phyloP scores from a whole-genome alignment of 129 eudicot species.

The Smallanthus sonchifolius region DNA sequence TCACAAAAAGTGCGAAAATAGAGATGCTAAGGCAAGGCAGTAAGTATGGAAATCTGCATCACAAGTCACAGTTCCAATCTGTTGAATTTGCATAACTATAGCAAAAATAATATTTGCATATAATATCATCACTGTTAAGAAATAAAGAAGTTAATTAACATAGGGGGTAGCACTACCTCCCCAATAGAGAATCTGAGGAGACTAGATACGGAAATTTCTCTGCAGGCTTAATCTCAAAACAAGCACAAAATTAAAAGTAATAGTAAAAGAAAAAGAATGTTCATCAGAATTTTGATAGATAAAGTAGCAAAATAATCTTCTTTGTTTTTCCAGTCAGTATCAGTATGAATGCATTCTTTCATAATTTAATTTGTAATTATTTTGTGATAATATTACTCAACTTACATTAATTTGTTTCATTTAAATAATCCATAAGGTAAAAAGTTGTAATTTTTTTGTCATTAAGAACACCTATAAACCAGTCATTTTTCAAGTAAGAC shows the following conservation, averaged over 20 bases:
- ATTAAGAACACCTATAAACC: background rate
- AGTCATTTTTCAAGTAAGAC: background rate
- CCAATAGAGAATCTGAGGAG: constrained; percentile 69
- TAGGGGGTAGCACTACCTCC: constrained; percentile 45
- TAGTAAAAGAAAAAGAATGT: background rate
- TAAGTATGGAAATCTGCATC: constrained; percentile 85
- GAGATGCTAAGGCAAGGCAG: constrained; percentile 80
- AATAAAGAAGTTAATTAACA: background rate
- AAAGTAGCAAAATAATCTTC: background rate
- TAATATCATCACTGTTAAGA: background rate
- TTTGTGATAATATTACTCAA: background rate
- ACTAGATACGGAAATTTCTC: constrained; percentile 76
- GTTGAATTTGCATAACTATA: background rate
- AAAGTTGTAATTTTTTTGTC: background rate
- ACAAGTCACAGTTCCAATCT: background rate
- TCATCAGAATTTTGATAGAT: background rate
- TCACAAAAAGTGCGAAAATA: constrained; percentile 50
- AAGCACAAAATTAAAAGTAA: background rate
- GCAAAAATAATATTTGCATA: background rate
- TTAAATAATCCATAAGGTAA: background rate
- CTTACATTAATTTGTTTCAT: background rate
- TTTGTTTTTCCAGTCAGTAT: background rate
- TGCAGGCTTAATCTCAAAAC: constrained; percentile 59
- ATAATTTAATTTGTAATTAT: background rate
- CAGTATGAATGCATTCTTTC: background rate